Conservation (phyloP, 1,139 yeast species). For the Zygoascus sp. region DNA sequence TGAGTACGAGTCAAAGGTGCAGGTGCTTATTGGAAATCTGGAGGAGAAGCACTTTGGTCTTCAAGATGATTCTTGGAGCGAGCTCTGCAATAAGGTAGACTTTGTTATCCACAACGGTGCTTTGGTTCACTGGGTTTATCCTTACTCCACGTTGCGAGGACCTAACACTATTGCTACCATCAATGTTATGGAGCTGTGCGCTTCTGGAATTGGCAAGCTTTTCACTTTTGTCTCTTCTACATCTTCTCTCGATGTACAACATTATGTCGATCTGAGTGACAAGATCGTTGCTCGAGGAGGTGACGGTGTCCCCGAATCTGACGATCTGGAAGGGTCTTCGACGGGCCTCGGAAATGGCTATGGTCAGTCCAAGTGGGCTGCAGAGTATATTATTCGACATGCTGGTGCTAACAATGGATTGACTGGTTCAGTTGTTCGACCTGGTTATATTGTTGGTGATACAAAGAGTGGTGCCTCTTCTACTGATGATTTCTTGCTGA, state of each 20-base stretch:
- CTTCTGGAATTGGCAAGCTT: conserved; percentile 73
- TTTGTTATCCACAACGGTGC: conserved; percentile 96
- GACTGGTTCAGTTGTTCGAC: conserved; percentile 84
- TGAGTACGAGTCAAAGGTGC: conserved; percentile 51
- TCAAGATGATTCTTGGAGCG: conserved; percentile 51
- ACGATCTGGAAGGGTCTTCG: conserved; percentile 75
- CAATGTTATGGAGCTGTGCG: conserved; percentile 75
- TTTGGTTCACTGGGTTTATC: conserved; percentile 97
- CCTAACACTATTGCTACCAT: conserved; percentile 89
- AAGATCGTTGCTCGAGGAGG: conserved; percentile 58
- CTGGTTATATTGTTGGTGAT: conserved; percentile 93
- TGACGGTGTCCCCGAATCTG: conserved; percentile 73
- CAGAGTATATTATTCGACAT: conserved; percentile 78
- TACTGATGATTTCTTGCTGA: conserved; percentile 90
- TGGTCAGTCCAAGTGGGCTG: conserved; percentile 98
- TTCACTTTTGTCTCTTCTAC: conserved; percentile 95
- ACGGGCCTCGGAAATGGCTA: conserved; percentile 85
- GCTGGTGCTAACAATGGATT: conserved; percentile 81
- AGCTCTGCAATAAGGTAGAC: conserved; percentile 59
- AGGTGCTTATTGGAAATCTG: conserved; percentile 80
- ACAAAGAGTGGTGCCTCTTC: conserved; percentile 79
- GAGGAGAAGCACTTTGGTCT: conserved; percentile 70
- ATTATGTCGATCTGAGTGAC: conserved; percentile 75
- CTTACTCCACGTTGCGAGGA: conserved; percentile 82
- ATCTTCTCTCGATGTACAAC: conserved; percentile 80